phyloP scores from a whole-genome alignment of 2,329 filamentous ascomycete genomes.

The Scedosporium boydii region DNA sequence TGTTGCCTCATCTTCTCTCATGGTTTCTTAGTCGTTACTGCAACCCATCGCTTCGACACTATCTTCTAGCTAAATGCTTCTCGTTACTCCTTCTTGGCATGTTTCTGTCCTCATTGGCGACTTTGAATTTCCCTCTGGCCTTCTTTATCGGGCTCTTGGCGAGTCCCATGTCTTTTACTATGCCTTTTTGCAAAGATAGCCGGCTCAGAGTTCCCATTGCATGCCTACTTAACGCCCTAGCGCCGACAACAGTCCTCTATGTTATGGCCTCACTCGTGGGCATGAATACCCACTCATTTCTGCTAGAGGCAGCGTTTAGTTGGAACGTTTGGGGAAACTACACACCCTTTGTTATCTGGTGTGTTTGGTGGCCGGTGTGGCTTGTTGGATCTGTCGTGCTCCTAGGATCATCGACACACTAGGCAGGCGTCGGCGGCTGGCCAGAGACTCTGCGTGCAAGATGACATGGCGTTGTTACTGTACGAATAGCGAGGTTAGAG shows the following conservation, averaged over 20 bases:
- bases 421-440: no score
- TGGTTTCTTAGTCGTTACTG: slow-evolving; percentile 40
- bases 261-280: slow-evolving; percentile 32
- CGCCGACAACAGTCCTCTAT: slow-evolving; percentile 49
- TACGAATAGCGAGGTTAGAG: no score
- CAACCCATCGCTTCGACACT: slow-evolving; percentile 56
- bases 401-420: slow-evolving; percentile 16
- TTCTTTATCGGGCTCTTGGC: slow-evolving; percentile 76
- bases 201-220: slow-evolving; percentile 32
- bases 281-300: slow-evolving; percentile 42
- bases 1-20: slow-evolving; percentile 49
- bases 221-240: slow-evolving; percentile 47
- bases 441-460: no score
- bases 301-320: slow-evolving; percentile 69
- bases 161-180: slow-evolving; percentile 64
- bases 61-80: slow-evolving; percentile 76
- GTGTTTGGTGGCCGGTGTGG: slow-evolving; percentile 94
- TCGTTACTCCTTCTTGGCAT: slow-evolving; percentile 88
- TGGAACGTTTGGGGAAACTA: slow-evolving; percentile 88
- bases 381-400: slow-evolving; percentile 52
- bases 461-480: no score
- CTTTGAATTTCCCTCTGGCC: slow-evolving; percentile 87
- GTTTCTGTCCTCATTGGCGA: slow-evolving; percentile 84
- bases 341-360: slow-evolving; percentile 84
- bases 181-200: slow-evolving; percentile 30